Evolutionary conservation across 1,284 basidiomycete genomes (phyloP).

Genomic region (Puccinia triticina): DNA sequence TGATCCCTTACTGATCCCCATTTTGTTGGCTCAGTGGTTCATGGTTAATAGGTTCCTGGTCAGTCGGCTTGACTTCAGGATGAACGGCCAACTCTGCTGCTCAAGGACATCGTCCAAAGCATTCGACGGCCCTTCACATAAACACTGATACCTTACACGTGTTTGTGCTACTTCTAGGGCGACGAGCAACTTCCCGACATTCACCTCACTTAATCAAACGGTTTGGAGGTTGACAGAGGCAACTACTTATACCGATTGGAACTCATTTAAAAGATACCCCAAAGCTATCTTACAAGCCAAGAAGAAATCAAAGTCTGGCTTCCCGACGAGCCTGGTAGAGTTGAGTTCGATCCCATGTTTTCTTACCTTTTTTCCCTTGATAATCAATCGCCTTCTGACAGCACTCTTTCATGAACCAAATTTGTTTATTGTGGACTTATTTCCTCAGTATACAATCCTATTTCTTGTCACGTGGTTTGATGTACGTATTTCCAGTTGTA

Average conservation of each 20-base stretch:
- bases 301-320: slow-evolving; percentile 35
- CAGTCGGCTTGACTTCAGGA: neutral
- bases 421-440: neutral
- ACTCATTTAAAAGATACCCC: slow-evolving; percentile 40
- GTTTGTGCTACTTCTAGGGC: neutral
- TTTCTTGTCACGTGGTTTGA: slow-evolving; percentile 36
- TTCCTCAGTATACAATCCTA: slow-evolving; percentile 20
- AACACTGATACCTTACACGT: neutral
- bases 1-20: slow-evolving; percentile 25
- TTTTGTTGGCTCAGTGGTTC: slow-evolving; percentile 15
- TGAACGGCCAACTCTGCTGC: neutral
- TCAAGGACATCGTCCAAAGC: neutral
- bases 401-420: neutral
- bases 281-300: slow-evolving; percentile 34
- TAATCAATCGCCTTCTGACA: neutral
- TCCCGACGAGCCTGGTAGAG: slow-evolving; percentile 44
- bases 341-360: neutral
- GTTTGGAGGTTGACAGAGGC: slow-evolving; percentile 32
- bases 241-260: slow-evolving; percentile 17
- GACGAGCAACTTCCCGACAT: slow-evolving; percentile 36
- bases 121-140: neutral
- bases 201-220: slow-evolving; percentile 34
- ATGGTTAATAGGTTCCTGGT: slow-evolving; percentile 48
- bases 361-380: neutral
- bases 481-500: slow-evolving; percentile 5